Conservation (phyloP, 2,329 filamentous ascomycete genomes). For the Thelonectria discophora region DNA sequence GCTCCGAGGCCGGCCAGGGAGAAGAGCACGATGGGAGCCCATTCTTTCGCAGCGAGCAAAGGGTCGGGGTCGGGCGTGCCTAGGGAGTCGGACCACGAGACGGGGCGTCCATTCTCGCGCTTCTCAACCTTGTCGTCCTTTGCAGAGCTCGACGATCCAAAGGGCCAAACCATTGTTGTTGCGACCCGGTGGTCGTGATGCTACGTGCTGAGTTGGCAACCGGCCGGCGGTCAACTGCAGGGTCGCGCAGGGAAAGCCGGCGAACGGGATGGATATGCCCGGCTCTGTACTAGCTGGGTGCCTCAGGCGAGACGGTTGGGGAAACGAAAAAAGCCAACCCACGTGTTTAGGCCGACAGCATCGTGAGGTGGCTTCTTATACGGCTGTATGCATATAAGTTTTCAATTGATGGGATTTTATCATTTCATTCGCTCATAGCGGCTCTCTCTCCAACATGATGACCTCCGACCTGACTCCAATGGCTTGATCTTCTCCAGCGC, state of each 20-base stretch:
- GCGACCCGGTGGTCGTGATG: constrained; percentile 43
- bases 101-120: constrained; percentile 35
- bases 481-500: neutral
- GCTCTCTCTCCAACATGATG: constrained; percentile 19
- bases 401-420: constrained; percentile 31
- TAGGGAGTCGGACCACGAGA: constrained; percentile 53
- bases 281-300: constrained; percentile 37
- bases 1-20: constrained; percentile 51
- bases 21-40: constrained; percentile 51
- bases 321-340: neutral
- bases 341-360: neutral
- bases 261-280: constrained; percentile 24
- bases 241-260: neutral
- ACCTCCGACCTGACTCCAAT: constrained; percentile 5
- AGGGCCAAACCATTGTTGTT: constrained; percentile 54
- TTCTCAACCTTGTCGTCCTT: constrained; percentile 38
- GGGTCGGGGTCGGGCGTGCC: constrained; percentile 39
- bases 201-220: constrained; percentile 26
- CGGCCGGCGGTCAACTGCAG: constrained; percentile 15
- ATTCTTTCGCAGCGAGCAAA: constrained; percentile 50
- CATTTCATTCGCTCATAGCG: constrained; percentile 39
- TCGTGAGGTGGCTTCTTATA: neutral
- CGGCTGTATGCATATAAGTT: constrained; percentile 6
- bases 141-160: constrained; percentile 44
- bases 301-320: constrained; percentile 32